A percentile compares a stretch with the other conserved stretches of the same genome.
phyloP scores from a whole-genome alignment of 1,284 basidiomycete genomes.

The Singerocomus rubriflavus region DNA sequence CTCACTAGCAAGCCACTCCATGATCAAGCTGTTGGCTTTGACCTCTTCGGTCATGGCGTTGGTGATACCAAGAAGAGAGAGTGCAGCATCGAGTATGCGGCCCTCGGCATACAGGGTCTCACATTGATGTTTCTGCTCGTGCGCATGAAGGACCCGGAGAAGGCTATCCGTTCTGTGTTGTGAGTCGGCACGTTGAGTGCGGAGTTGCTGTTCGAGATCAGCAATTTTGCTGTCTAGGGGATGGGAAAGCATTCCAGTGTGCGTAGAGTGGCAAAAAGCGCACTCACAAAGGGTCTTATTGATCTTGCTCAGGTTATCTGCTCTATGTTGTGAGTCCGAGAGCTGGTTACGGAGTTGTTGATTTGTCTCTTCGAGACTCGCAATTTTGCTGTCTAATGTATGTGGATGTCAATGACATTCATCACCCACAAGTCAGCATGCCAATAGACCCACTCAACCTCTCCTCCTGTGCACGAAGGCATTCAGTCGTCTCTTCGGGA shows the following conservation, averaged over 20 bases:
- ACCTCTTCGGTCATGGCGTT: neutral
- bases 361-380: neutral
- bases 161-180: neutral
- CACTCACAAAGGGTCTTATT: neutral
- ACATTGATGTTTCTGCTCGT: neutral
- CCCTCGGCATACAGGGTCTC: neutral
- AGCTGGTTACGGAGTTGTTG: neutral
- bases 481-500: neutral
- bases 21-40: neutral
- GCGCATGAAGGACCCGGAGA: neutral
- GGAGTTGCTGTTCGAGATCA: neutral
- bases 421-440: neutral
- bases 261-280: neutral
- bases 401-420: neutral
- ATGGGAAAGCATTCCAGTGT: neutral
- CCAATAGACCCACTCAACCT: neutral
- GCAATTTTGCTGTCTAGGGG: neutral
- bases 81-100: neutral
- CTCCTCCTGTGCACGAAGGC: neutral
- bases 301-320: too few relatives aligned
- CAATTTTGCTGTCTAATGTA: slow-evolving; percentile 1
- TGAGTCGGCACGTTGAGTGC: neutral
- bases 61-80: neutral
- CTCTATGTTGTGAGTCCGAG: neutral
- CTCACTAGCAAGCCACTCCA: slow-evolving; percentile 1